A percentile compares a stretch with the other conserved stretches of the same genome.
These are phyloP conservation scores for Trypanosoma platydactyli DNA, from an alignment of 208 protist species.

Conservation along the genomic window DNA sequence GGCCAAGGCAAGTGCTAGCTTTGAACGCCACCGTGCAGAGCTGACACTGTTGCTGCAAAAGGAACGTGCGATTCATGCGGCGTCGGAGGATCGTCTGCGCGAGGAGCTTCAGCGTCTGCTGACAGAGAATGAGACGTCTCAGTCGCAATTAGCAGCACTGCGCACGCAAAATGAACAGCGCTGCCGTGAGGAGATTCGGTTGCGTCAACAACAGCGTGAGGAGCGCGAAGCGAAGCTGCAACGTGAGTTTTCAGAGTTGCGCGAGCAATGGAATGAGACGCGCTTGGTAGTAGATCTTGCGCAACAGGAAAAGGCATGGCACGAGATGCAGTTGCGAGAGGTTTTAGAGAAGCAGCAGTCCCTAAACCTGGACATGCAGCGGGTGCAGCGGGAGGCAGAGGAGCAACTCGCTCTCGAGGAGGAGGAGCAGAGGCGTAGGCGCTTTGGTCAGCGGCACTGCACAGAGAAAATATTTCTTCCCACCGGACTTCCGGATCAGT, in stretches of 20 bases:
- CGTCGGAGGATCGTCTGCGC: slow-evolving; percentile 59
- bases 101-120: slow-evolving; percentile 38
- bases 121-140: slow-evolving; percentile 28
- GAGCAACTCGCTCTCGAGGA: slow-evolving; percentile 7
- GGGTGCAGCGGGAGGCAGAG: slow-evolving; percentile 26
- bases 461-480: slow-evolving; percentile 33
- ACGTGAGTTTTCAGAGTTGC: slow-evolving; percentile 13
- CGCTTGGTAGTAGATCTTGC: slow-evolving; percentile 4
- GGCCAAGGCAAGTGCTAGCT: slow-evolving; percentile 40
- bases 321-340: slow-evolving; percentile 29
- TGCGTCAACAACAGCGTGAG: slow-evolving; percentile 22
- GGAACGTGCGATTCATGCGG: slow-evolving; percentile 55
- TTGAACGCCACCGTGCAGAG: slow-evolving; percentile 71
- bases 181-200: slow-evolving; percentile 16
- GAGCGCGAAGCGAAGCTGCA: slow-evolving; percentile 17
- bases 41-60: slow-evolving; percentile 67
- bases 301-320: slow-evolving; percentile 23
- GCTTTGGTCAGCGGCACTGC: slow-evolving; percentile 14
- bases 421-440: neutral
- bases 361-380: slow-evolving; percentile 21
- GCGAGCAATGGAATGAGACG: neutral
- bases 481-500: slow-evolving; percentile 24
- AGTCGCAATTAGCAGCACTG: slow-evolving; percentile 32
- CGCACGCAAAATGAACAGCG: slow-evolving; percentile 25
- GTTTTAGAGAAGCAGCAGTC: slow-evolving; percentile 12